These are phyloP conservation scores for Oehlia diaphana DNA, from an alignment of 192 early-diverging fungal genomes.

Conservation along the genomic window DNA sequence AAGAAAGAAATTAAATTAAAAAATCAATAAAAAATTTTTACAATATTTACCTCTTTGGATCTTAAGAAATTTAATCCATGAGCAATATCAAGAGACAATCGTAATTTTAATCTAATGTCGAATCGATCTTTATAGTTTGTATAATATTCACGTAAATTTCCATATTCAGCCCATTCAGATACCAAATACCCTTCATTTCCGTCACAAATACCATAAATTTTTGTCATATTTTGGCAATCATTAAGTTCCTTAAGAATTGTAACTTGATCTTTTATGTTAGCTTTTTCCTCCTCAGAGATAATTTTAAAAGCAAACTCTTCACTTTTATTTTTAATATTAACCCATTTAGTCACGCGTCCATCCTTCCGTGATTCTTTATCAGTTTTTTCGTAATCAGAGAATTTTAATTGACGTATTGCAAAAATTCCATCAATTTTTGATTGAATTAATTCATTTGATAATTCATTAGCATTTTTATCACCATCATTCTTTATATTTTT, in stretches of 20 bases:
- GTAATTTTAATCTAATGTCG: not conserved
- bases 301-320: not conserved
- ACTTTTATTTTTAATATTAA: not conserved
- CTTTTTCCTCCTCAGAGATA: not conserved
- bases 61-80: constrained; percentile 15
- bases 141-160: not conserved
- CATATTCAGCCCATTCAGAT: constrained; percentile 25
- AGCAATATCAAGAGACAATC: constrained; percentile 13
- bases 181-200: not conserved
- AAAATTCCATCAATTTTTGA: too few relatives aligned
- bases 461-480: too few relatives aligned
- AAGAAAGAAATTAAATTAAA: too few relatives aligned
- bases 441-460: too few relatives aligned
- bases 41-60: too few relatives aligned
- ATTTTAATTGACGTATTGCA: too few relatives aligned
- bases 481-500: too few relatives aligned
- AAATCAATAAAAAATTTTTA: too few relatives aligned
- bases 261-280: not conserved
- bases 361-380: too few relatives aligned
- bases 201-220: not conserved
- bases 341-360: too few relatives aligned
- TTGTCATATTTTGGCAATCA: not conserved
- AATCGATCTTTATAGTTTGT: not conserved
- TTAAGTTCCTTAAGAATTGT: constrained; percentile 3
- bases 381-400: too few relatives aligned